Conservation (phyloP, 2,329 filamentous ascomycete genomes). For the Apiospora pterosperma region DNA sequence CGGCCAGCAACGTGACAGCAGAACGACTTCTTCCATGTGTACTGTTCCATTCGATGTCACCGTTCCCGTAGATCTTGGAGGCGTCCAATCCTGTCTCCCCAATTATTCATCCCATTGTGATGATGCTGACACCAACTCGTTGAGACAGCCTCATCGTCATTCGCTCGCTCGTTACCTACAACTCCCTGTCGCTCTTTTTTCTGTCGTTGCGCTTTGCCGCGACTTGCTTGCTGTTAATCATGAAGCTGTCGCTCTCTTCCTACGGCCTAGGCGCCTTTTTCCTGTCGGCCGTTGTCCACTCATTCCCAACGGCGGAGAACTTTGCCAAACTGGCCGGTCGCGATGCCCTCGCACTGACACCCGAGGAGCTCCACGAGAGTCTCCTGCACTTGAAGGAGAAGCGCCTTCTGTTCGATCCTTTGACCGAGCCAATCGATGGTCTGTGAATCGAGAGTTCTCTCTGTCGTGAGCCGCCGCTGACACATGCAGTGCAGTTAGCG, state of each 20-base stretch:
- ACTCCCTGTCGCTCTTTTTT: slow-evolving; percentile 6
- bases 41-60: not conserved
- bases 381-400: slow-evolving; percentile 14
- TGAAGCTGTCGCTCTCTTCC: slow-evolving; percentile 1
- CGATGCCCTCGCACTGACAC: slow-evolving; percentile 6
- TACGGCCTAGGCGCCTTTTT: slow-evolving; percentile 1
- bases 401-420: slow-evolving; percentile 13
- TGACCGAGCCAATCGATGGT: slow-evolving; percentile 15
- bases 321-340: slow-evolving; percentile 13
- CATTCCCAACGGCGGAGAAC: slow-evolving; percentile 18
- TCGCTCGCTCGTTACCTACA: not conserved
- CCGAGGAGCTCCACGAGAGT: slow-evolving; percentile 10
- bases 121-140: not conserved
- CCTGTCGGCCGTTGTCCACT: slow-evolving; percentile 8
- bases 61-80: not conserved
- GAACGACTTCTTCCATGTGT: too few relatives aligned
- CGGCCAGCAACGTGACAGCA: not conserved
- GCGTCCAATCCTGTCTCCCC: not conserved
- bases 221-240: not conserved
- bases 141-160: not conserved
- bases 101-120: not conserved
- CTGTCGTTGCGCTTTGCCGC: not conserved
- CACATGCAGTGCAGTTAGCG: slow-evolving; percentile 7
- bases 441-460: not conserved
- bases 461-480: not conserved